Percentiles rank a stretch among this genome's conserved stretches.
Conservation (phyloP, 2,329 filamentous ascomycete species). For the Aspergillus sp. region DNA sequence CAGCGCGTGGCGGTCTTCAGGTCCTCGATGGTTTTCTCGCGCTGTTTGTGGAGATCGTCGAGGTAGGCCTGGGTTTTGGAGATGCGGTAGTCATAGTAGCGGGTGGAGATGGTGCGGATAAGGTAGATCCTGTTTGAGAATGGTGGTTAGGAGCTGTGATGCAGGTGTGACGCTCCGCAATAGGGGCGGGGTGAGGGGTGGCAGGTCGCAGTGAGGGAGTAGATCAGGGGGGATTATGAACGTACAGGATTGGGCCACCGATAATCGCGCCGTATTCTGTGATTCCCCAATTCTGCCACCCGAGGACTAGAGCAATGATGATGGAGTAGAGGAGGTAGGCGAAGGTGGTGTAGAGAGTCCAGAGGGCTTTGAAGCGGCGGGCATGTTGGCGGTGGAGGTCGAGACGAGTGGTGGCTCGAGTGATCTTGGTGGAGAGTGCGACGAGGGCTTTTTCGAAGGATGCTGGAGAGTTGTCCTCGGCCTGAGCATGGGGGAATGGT, state of each 20-base stretch:
- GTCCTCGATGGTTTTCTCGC: slow-evolving; percentile 85
- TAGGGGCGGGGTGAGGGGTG: neutral
- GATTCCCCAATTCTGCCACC: slow-evolving; percentile 73
- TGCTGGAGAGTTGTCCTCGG: slow-evolving; percentile 77
- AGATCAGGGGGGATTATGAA: slow-evolving; percentile 1
- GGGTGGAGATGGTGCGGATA: slow-evolving; percentile 65
- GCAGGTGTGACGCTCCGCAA: neutral
- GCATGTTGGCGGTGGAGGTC: slow-evolving; percentile 71
- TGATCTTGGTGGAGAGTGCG: slow-evolving; percentile 78
- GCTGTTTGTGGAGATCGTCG: slow-evolving; percentile 74
- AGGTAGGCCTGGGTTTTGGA: slow-evolving; percentile 68
- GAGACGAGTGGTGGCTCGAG: slow-evolving; percentile 69
- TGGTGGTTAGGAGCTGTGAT: neutral
- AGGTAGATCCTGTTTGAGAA: slow-evolving; percentile 68
- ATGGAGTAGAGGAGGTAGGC: slow-evolving; percentile 85
- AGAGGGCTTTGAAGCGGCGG: slow-evolving; percentile 78
- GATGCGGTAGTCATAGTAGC: slow-evolving; percentile 81
- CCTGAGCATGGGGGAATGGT: slow-evolving; percentile 50
- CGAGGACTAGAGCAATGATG: slow-evolving; percentile 80
- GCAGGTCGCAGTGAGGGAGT: neutral
- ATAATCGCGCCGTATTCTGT: slow-evolving; percentile 77
- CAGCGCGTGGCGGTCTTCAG: slow-evolving; percentile 95
- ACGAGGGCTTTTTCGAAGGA: slow-evolving; percentile 92
- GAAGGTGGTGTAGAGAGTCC: slow-evolving; percentile 87
- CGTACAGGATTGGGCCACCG: slow-evolving; percentile 76